Evolutionary conservation across 2,329 filamentous ascomycete genomes (phyloP).

Genomic region (Rhynchosporium agropyri): DNA sequence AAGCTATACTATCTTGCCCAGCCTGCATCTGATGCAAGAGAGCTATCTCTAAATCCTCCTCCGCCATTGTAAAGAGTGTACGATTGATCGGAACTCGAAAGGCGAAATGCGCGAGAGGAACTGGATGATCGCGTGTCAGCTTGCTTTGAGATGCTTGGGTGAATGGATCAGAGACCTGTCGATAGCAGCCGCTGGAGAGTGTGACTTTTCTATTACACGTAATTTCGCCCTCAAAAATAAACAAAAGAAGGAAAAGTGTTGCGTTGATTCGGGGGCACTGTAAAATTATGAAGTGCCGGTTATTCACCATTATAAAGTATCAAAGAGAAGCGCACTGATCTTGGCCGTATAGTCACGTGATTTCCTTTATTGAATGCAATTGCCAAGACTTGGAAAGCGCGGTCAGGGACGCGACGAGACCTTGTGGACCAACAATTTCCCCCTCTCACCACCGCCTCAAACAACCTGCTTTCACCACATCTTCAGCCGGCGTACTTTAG

Average conservation of each 20-base stretch:
- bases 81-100: slow-evolving; percentile 11
- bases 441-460: slow-evolving; percentile 14
- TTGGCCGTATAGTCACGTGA: not conserved
- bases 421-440: slow-evolving; percentile 11
- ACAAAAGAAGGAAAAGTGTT: not conserved
- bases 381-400: slow-evolving; percentile 11
- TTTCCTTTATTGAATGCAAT: slow-evolving; percentile 10
- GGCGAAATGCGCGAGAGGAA: not conserved
- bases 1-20: slow-evolving; percentile 40
- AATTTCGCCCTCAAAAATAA: not conserved
- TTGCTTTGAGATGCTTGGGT: not conserved
- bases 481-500: not conserved
- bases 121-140: slow-evolving; percentile 18
- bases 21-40: slow-evolving; percentile 44
- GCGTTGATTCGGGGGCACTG: not conserved
- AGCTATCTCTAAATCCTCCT: slow-evolving; percentile 45
- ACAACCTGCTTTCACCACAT: slow-evolving; percentile 12
- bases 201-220: not conserved
- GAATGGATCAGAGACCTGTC: slow-evolving; percentile 1
- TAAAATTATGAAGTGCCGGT: not conserved
- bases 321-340: too few species aligned
- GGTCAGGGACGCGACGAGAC: slow-evolving; percentile 15
- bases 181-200: not conserved
- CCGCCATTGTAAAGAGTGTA: slow-evolving; percentile 38
- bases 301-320: not conserved